Conservation (phyloP, 805 yeast genomes). For the Lachancea kluyveri region DNA sequence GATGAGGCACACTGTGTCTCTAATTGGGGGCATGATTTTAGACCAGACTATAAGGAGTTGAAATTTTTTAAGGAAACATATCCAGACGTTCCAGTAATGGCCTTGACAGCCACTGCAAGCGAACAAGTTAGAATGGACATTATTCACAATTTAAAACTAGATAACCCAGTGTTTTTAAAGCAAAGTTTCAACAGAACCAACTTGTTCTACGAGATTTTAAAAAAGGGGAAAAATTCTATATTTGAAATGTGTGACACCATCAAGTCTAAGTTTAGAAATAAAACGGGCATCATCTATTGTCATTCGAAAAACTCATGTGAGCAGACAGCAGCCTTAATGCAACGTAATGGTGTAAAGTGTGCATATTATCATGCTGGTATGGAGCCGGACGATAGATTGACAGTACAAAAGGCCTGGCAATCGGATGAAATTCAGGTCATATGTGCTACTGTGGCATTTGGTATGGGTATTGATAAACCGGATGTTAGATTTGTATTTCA, state of each 20-base stretch:
- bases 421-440: conserved; percentile 61
- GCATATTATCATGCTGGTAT: conserved; percentile 94
- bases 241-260: conserved; percentile 59
- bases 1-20: conserved; percentile 99
- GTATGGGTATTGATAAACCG: conserved; percentile 98
- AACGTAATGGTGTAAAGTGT: conserved; percentile 54
- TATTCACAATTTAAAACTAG: conserved; percentile 64
- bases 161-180: conserved; percentile 57
- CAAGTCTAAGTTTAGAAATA: conserved; percentile 40
- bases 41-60: conserved; percentile 89
- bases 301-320: conserved; percentile 89
- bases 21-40: conserved; percentile 97
- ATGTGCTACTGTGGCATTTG: conserved; percentile 97
- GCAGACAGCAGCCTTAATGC: conserved; percentile 58
- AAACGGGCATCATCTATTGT: conserved; percentile 89
- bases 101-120: conserved; percentile 95
- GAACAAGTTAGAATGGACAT: conserved; percentile 85
- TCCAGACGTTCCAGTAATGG: conserved; percentile 87
- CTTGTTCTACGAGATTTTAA: conserved; percentile 67
- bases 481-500: conserved; percentile 92
- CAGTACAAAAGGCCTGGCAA: conserved; percentile 84
- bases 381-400: conserved; percentile 64
- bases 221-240: conserved; percentile 49
- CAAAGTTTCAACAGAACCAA: conserved; percentile 93
- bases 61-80: conserved; percentile 64